Conservation (phyloP, 306 rosid species). For the Senna siamea region DNA sequence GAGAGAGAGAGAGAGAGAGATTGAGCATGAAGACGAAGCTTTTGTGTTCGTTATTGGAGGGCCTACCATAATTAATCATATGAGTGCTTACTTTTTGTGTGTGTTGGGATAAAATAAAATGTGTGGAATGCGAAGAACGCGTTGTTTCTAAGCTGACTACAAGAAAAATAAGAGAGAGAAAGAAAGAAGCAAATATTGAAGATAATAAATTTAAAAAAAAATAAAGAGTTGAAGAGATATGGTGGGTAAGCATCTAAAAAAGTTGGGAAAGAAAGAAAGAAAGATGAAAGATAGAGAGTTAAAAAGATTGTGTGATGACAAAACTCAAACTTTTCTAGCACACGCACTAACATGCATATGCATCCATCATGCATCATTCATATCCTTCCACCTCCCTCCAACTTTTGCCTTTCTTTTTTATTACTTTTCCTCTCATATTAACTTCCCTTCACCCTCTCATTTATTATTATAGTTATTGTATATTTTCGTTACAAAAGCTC, state of each 20-base stretch:
- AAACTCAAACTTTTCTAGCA: constrained; percentile 45
- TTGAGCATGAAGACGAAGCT: constrained; percentile 29
- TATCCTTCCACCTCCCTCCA: too few species aligned
- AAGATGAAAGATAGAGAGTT: constrained; percentile 32
- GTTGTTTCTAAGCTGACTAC: constrained; percentile 87
- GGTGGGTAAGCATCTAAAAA: constrained; percentile 72
- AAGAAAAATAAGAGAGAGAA: constrained; percentile 3
- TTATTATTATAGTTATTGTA: too few species aligned
- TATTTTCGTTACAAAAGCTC: too few species aligned
- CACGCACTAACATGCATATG: too few species aligned
- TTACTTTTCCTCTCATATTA: too few species aligned
- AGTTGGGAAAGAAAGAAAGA: constrained; percentile 29
- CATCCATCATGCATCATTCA: too few species aligned
- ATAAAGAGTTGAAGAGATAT: constrained; percentile 55
- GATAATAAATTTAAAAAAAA: too few species aligned
- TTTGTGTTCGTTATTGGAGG: constrained; percentile 49
- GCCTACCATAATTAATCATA: constrained; percentile 61
- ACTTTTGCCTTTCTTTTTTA: too few species aligned
- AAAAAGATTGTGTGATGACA: constrained; percentile 50
- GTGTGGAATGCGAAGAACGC: constrained; percentile 67
- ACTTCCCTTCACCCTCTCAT: too few species aligned
- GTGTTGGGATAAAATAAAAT: constrained; percentile 49
- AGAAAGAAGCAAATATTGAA: constrained; percentile 22
- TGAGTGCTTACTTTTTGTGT: constrained; percentile 60
- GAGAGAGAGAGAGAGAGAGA: constrained; percentile 30